phyloP scores from a whole-genome alignment of 257 asterid genomes.

The Linaria vulgaris region DNA sequence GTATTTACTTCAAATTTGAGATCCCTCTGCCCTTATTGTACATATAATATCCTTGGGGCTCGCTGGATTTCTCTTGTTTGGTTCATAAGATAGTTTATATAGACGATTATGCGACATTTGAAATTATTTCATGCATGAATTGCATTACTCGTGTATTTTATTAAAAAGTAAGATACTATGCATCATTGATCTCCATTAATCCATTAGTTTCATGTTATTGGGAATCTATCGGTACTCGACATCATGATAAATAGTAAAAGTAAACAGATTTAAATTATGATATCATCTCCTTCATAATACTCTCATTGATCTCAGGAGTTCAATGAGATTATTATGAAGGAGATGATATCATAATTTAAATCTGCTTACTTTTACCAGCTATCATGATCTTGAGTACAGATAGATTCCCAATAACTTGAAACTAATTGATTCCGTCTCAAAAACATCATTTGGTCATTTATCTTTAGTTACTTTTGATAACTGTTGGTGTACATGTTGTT shows the following conservation, averaged over 20 bases:
- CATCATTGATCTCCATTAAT: too few relatives aligned
- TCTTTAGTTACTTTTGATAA: constrained; percentile 1
- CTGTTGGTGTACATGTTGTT: not conserved
- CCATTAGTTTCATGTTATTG: too few relatives aligned
- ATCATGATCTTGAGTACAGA: too few relatives aligned
- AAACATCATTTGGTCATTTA: not conserved
- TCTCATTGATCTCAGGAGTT: too few relatives aligned
- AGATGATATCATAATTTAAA: not conserved
- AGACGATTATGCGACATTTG: constrained; percentile 1
- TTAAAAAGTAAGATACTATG: too few relatives aligned
- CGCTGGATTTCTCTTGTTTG: not conserved
- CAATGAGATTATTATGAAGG: not conserved
- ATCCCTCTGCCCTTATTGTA: not conserved
- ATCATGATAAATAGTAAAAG: too few relatives aligned
- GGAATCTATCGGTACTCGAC: too few relatives aligned
- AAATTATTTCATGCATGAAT: not conserved
- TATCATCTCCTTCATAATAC: too few relatives aligned
- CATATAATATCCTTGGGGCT: not conserved
- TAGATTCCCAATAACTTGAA: too few relatives aligned
- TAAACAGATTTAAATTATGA: too few relatives aligned
- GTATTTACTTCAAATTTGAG: not conserved
- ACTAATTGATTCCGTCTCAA: not conserved
- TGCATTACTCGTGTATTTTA: constrained; percentile 7
- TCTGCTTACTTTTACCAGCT: too few relatives aligned
- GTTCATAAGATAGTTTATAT: not conserved